A percentile compares a stretch with the other conserved stretches of the same genome.
These are phyloP conservation scores for Penicillium sp. DNA, from an alignment of 2,329 filamentous ascomycete genomes.

Conservation along the genomic window DNA sequence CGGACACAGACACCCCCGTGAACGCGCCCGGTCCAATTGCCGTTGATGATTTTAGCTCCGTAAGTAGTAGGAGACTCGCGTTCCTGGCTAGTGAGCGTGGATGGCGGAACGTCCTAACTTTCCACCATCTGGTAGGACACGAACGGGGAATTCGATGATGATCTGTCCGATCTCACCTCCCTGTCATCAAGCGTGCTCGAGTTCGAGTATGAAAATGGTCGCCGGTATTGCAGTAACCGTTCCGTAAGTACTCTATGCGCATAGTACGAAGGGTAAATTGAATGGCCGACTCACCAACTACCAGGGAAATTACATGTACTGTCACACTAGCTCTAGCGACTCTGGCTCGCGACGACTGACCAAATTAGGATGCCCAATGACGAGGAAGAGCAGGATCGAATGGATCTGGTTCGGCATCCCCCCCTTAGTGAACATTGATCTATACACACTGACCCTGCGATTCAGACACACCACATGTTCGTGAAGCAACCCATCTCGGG, in stretches of 20 bases:
- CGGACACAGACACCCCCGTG: slow-evolving; percentile 4
- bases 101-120: not conserved
- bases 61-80: slow-evolving; percentile 15
- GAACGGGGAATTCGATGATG: slow-evolving; percentile 19
- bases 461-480: slow-evolving; percentile 27
- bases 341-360: slow-evolving; percentile 7
- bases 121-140: slow-evolving; percentile 11
- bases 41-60: slow-evolving; percentile 20
- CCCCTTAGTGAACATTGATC: not conserved
- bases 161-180: slow-evolving; percentile 24
- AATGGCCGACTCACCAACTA: not conserved
- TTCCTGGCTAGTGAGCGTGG: not conserved
- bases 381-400: slow-evolving; percentile 38
- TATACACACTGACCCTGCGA: slow-evolving; percentile 6
- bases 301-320: slow-evolving; percentile 24
- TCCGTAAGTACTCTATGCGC: slow-evolving; percentile 22
- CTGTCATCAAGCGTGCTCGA: slow-evolving; percentile 35
- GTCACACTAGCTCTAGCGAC: not conserved
- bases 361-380: slow-evolving; percentile 38
- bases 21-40: slow-evolving; percentile 18
- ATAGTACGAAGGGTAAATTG: not conserved
- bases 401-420: slow-evolving; percentile 29
- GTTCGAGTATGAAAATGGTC: slow-evolving; percentile 46
- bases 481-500: slow-evolving; percentile 5
- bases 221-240: slow-evolving; percentile 40